phyloP scores from a whole-genome alignment of 148 eudicot genomes.

The Vaccinium darrowii region DNA sequence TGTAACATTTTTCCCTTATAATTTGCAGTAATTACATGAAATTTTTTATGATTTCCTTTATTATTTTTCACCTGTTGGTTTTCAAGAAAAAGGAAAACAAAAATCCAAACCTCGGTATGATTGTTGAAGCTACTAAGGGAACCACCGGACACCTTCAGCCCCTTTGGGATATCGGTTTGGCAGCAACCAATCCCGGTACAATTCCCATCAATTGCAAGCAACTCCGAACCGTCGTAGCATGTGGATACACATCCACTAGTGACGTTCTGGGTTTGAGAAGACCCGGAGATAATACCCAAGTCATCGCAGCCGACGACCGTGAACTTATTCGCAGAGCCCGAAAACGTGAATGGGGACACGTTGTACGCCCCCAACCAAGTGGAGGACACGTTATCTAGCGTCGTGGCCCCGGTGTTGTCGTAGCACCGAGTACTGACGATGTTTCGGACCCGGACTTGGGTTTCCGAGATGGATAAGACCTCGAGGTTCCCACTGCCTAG shows the following conservation, averaged over 20 bases:
- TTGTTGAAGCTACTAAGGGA: background rate
- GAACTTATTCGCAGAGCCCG: conserved; percentile 37
- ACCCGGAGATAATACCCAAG: conserved; percentile 8
- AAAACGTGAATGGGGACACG: background rate
- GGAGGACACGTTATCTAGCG: background rate
- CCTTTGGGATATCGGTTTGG: conserved; percentile 16
- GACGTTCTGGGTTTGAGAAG: background rate
- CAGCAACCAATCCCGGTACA: conserved; percentile 38
- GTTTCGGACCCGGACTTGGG: conserved; percentile 13
- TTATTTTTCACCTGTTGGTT: too few relatives aligned
- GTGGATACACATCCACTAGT: conserved; percentile 25
- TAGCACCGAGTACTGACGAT: conserved; percentile 21
- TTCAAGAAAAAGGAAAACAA: background rate
- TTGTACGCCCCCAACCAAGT: too few relatives aligned
- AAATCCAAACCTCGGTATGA: background rate
- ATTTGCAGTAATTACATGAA: too few relatives aligned
- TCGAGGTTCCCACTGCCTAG: background rate
- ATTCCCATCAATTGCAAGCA: conserved; percentile 8
- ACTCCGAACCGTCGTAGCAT: conserved; percentile 21
- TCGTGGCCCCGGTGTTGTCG: background rate
- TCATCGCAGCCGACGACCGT: conserved; percentile 46
- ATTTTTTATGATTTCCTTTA: too few relatives aligned
- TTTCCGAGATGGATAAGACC: conserved; percentile 18
- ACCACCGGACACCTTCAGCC: background rate
- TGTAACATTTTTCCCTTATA: too few relatives aligned